Percentiles rank a stretch among this genome's conserved stretches.
Conservation (phyloP, 2,329 filamentous ascomycete species). For the Fonsecaea multimorphosa region DNA sequence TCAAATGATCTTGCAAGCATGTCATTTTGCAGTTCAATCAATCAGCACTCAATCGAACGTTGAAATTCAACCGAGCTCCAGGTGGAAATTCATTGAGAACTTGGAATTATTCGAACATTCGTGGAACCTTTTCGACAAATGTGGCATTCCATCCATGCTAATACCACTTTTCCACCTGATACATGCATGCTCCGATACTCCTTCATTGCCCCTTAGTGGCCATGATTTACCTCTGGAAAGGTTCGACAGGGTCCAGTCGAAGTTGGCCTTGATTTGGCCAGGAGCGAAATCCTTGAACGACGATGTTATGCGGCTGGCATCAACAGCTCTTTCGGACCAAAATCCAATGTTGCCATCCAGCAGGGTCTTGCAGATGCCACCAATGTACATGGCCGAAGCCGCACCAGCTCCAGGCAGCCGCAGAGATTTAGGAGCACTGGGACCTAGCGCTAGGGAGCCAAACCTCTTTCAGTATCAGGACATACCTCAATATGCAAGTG, state of each 20-base stretch:
- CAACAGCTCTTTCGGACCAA: neutral
- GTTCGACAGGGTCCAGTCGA: conserved; percentile 4
- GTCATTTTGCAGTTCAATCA: conserved; percentile 21
- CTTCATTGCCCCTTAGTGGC: neutral
- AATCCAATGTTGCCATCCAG: neutral
- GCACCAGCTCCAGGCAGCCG: neutral
- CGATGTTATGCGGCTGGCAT: neutral
- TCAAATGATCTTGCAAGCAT: conserved; percentile 32
- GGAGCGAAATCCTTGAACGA: neutral
- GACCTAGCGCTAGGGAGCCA: neutral
- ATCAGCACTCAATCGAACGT: neutral
- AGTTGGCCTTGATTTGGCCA: conserved; percentile 23
- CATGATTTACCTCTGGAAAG: conserved; percentile 4
- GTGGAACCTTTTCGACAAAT: conserved; percentile 23
- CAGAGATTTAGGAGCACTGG: neutral
- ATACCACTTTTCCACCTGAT: conserved; percentile 16
- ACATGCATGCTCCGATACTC: neutral
- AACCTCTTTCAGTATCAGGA: conserved; percentile 2
- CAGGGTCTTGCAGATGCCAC: neutral
- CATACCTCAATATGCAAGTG: conserved; percentile 3
- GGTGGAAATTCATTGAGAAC: conserved; percentile 17
- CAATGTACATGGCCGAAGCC: neutral
- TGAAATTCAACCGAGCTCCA: neutral
- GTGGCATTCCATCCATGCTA: conserved; percentile 29
- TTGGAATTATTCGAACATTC: conserved; percentile 22